Conservation (phyloP, 345 rosid genomes). For the Lepidium aucheri region DNA sequence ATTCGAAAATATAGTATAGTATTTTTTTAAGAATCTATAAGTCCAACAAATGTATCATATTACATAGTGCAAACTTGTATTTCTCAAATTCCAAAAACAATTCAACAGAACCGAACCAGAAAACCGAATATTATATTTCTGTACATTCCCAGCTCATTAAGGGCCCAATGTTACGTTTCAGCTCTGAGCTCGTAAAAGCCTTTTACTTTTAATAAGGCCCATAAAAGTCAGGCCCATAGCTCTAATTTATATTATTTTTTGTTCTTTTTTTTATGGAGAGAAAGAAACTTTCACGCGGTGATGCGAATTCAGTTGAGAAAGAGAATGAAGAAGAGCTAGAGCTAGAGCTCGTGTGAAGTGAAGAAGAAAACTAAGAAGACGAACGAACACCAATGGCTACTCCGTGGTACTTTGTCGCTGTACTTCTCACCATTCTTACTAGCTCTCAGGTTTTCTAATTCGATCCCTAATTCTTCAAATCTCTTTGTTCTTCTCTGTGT, state of each 20-base stretch:
- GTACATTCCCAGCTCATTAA: no score
- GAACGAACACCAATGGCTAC: slow-evolving; percentile 25
- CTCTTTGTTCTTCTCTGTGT: neutral
- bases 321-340: neutral
- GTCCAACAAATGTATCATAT: no score
- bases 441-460: slow-evolving; percentile 49
- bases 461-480: neutral
- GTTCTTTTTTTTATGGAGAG: neutral
- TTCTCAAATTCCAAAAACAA: no score
- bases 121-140: no score
- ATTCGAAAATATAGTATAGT: no score
- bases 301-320: neutral
- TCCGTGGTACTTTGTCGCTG: slow-evolving; percentile 44
- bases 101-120: no score
- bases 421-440: slow-evolving; percentile 52
- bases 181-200: no score
- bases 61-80: no score
- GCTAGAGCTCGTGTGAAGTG: neutral
- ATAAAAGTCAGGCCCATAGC: neutral
- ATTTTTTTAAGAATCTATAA: no score
- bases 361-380: neutral
- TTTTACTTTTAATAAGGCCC: neutral
- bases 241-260: no score
- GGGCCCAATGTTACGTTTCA: no score
- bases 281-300: neutral